Evolutionary conservation across 2,329 filamentous ascomycete species (phyloP).

Genomic region (Pezizomycotina sp.): DNA sequence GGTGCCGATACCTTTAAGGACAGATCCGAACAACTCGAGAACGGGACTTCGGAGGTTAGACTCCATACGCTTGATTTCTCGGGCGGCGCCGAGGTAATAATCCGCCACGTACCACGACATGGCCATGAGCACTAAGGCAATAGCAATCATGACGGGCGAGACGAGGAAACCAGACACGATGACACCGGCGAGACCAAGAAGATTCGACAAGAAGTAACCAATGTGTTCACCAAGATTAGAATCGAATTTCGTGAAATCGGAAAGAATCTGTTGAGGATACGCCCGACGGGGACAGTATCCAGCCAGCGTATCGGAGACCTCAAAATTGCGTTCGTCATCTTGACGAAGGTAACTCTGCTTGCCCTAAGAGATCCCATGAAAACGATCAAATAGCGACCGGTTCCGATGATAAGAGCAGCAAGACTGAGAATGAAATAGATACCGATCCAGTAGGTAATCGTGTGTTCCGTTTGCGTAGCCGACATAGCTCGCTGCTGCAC

Average conservation of each 20-base stretch:
- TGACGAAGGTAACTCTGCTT: slow-evolving; percentile 50
- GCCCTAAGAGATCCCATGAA: slow-evolving; percentile 50
- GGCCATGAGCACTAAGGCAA: slow-evolving; percentile 42
- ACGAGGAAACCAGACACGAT: slow-evolving; percentile 51
- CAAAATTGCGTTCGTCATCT: slow-evolving; percentile 49
- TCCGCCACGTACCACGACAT: slow-evolving; percentile 43
- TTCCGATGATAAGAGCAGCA: slow-evolving; percentile 41
- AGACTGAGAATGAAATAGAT: slow-evolving; percentile 49
- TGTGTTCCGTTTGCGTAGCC: slow-evolving; percentile 27
- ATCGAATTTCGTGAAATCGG: slow-evolving; percentile 61
- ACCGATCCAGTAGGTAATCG: slow-evolving; percentile 46
- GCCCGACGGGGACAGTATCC: slow-evolving; percentile 61
- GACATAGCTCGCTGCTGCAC: slow-evolving; percentile 26
- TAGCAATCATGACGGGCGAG: slow-evolving; percentile 47
- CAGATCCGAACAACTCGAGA: slow-evolving; percentile 62
- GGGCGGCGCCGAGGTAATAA: slow-evolving; percentile 51
- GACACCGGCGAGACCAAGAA: slow-evolving; percentile 47
- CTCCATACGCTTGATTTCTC: slow-evolving; percentile 62
- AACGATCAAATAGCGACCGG: slow-evolving; percentile 45
- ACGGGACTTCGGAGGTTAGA: slow-evolving; percentile 62
- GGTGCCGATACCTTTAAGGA: slow-evolving; percentile 54
- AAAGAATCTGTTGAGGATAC: slow-evolving; percentile 61
- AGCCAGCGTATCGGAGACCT: slow-evolving; percentile 62
- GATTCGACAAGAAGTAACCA: slow-evolving; percentile 42
- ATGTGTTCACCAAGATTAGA: slow-evolving; percentile 48